A percentile compares a stretch with the other conserved stretches of the same genome.
Evolutionary conservation across 495 filamentous ascomycete species (phyloP).

Genomic region (Barbatosphaeria neglecta): DNA sequence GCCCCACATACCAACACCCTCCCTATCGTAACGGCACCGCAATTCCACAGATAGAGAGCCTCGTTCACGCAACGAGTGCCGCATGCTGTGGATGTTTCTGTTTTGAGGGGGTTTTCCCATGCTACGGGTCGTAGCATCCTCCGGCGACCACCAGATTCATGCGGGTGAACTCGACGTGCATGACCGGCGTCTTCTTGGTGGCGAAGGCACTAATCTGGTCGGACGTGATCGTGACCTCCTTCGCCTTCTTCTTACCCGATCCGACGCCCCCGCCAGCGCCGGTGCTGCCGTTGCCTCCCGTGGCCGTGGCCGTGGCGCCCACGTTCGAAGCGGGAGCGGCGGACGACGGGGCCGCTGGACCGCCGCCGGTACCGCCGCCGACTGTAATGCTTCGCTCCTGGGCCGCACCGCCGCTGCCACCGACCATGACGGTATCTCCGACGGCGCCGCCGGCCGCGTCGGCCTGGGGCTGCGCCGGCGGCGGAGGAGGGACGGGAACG

Average conservation of each 20-base stretch:
- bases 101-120: too few species aligned
- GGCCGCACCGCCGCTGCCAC: conserved; percentile 22
- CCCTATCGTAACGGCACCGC: too few species aligned
- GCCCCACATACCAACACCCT: too few species aligned
- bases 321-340: conserved; percentile 21
- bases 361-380: conserved; percentile 27
- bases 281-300: too few species aligned
- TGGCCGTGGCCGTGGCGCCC: conserved; percentile 34
- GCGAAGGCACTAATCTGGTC: conserved; percentile 90
- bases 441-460: conserved; percentile 37
- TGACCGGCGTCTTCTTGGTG: conserved; percentile 90
- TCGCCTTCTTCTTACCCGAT: conserved; percentile 77
- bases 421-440: conserved; percentile 39
- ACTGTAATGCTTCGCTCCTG: conserved; percentile 25
- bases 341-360: conserved; percentile 15
- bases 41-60: too few species aligned
- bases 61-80: too few species aligned
- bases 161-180: conserved; percentile 83
- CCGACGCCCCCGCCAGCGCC: too few species aligned
- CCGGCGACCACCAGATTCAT: conserved; percentile 87
- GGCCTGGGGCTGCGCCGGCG: conserved; percentile 38
- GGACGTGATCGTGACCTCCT: conserved; percentile 78
- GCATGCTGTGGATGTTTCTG: too few species aligned
- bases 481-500: too few species aligned
- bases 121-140: conserved; percentile 57